phyloP scores from a whole-genome alignment of 176 grass and related monocot species.

The Melocanna baccifera region DNA sequence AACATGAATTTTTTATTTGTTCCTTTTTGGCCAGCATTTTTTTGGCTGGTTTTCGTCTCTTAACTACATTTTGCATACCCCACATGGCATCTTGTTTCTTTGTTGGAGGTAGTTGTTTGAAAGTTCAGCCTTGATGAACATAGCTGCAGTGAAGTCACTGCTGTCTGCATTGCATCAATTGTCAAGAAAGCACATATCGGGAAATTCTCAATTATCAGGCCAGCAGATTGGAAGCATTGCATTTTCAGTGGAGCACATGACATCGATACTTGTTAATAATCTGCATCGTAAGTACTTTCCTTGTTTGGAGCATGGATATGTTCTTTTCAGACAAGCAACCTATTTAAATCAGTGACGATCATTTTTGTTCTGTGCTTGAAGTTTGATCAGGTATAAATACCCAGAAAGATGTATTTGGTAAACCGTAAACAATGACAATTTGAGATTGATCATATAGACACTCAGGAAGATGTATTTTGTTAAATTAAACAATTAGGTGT shows the following conservation, averaged over 20 bases:
- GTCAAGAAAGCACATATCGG: constrained; percentile 82
- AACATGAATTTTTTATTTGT: constrained; percentile 1
- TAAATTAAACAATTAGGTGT: constrained; percentile 14
- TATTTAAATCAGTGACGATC: constrained; percentile 14
- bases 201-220: constrained; percentile 54
- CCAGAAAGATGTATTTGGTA: not conserved
- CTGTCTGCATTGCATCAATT: constrained; percentile 86
- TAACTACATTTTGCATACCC: not conserved
- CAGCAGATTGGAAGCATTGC: constrained; percentile 78
- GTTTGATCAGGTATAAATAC: constrained; percentile 24
- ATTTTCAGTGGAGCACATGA: constrained; percentile 94
- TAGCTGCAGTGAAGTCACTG: constrained; percentile 92
- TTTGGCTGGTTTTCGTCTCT: constrained; percentile 20
- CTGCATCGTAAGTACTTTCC: constrained; percentile 64
- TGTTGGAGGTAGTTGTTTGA: constrained; percentile 82
- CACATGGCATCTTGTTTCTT: constrained; percentile 41
- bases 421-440: not conserved
- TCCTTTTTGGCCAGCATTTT: not conserved
- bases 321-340: not conserved
- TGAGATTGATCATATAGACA: constrained; percentile 5
- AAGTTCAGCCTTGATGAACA: constrained; percentile 93
- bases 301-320: constrained; percentile 4
- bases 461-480: constrained; percentile 1
- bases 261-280: constrained; percentile 89
- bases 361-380: constrained; percentile 23